Conservation (phyloP, 2,329 filamentous ascomycete genomes). For the Ophiocordyceps polyrhachis-furcata region DNA sequence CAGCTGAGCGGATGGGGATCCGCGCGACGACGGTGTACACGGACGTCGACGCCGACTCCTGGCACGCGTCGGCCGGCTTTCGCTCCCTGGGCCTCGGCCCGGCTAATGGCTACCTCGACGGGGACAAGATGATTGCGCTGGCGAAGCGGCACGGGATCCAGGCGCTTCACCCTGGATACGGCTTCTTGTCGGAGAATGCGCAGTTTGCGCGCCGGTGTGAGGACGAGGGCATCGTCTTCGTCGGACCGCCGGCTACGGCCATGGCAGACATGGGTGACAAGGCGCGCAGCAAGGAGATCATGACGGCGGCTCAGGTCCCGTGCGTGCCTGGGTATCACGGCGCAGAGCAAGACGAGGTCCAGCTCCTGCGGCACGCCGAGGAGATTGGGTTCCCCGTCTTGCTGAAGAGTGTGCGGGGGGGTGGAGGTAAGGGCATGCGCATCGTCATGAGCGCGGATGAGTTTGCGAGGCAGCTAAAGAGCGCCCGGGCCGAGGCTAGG, state of each 20-base stretch:
- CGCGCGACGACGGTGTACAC: constrained; percentile 90
- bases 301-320: constrained; percentile 84
- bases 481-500: constrained; percentile 55
- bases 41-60: constrained; percentile 68
- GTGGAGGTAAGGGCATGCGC: constrained; percentile 72
- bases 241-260: constrained; percentile 70
- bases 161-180: constrained; percentile 90
- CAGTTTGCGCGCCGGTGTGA: constrained; percentile 76
- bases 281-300: constrained; percentile 85
- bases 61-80: constrained; percentile 73
- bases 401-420: constrained; percentile 63
- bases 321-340: constrained; percentile 96
- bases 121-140: constrained; percentile 75
- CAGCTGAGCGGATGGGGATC: constrained; percentile 75
- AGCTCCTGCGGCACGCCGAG: constrained; percentile 48
- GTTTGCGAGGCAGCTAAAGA: constrained; percentile 50
- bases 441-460: constrained; percentile 51
- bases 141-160: constrained; percentile 75
- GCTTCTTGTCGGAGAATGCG: constrained; percentile 87
- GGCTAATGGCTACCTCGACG: constrained; percentile 78
- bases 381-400: constrained; percentile 52
- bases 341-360: constrained; percentile 49
- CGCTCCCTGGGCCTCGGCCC: constrained; percentile 71
- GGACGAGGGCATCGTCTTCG: constrained; percentile 81
- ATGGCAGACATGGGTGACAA: constrained; percentile 89